Conservation (phyloP, 495 filamentous ascomycete species). For the Tirmania nivea region DNA sequence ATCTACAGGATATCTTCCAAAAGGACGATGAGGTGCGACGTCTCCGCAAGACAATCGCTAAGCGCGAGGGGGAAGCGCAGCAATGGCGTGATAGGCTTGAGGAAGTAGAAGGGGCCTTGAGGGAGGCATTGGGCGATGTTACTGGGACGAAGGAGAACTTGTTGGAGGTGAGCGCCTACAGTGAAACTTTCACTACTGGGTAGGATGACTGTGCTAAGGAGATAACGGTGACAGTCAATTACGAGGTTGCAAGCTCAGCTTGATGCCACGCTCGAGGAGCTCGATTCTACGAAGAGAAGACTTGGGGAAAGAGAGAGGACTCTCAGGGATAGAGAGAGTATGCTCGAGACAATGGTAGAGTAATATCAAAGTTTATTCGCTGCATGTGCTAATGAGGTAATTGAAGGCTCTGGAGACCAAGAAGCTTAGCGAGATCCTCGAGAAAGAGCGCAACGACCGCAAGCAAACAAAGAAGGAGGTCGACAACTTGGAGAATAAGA, state of each 20-base stretch:
- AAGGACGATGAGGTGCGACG: conserved; percentile 72
- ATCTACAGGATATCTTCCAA: too few relatives aligned
- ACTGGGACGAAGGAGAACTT: conserved; percentile 72
- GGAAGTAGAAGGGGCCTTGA: conserved; percentile 71
- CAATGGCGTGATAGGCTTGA: conserved; percentile 75
- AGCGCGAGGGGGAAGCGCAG: conserved; percentile 65
- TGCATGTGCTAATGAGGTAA: conserved; percentile 23
- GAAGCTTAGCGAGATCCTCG: conserved; percentile 67
- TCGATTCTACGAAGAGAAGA: conserved; percentile 51
- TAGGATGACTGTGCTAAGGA: conserved; percentile 10
- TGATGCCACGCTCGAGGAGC: conserved; percentile 56
- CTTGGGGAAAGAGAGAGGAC: conserved; percentile 72
- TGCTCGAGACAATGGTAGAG: conserved; percentile 45
- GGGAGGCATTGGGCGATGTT: conserved; percentile 59
- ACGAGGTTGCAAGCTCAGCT: conserved; percentile 72
- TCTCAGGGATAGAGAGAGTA: conserved; percentile 69
- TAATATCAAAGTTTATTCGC: too few relatives aligned
- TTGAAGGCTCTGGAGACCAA: conserved; percentile 47
- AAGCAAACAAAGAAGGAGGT: conserved; percentile 66
- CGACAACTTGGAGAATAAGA: conserved; percentile 66
- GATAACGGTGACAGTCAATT: conserved; percentile 34
- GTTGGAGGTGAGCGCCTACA: conserved; percentile 36
- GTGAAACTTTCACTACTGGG: not conserved
- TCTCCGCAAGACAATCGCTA: conserved; percentile 58
- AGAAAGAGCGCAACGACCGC: conserved; percentile 71